Base-by-base conservation (phyloP, 2,329 filamentous ascomycete species). In the Venturia pyrina region DNA sequence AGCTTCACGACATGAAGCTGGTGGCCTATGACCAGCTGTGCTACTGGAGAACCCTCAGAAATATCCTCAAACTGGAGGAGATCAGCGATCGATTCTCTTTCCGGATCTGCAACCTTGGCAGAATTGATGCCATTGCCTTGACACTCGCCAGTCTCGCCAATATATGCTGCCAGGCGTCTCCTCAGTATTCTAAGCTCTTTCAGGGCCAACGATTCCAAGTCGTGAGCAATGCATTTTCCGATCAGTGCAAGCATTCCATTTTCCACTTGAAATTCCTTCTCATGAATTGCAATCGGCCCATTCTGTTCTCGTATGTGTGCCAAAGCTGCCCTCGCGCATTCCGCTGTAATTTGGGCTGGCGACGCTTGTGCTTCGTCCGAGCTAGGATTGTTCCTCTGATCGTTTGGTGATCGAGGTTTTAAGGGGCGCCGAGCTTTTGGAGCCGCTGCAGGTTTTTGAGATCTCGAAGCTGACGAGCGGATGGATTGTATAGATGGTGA, bases 171-270 rank as follows among this genome's bases (percentile, higher is more conserved):
- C 56, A 93, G 70, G 41, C 85, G 81, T 67, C 78, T 81, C 73
- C 90, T 91, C 69, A 93, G 73, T 13, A 87, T 77, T 50, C 84
- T 80, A 67, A 93, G 73, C 71, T 93, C 89, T 71, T 86, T 89
- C 53, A 86, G 75, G 0, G 90, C 89, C 66, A 88, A 79, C n/a
- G 86, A 84, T 59, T 89, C 83, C 63, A 92, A 74, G 0, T 85
- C 84, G 61, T 91, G 78, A 0, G 79, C 78, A 17, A 91, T 77
- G 0, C 93, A 78, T 72, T 87, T 90, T 48, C 84, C 83, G 48
- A 88, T 76, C 64, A 93, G 81, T 0, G 87, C 85, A 19, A 88
- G 84, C 81, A 90, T 89, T 65, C 89, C 90, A 67, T 81, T 86
- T 72, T 93, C 90, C 4, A 93, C 75, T 72, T 93, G 89, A 48